Conservation (phyloP, 1,139 yeast species). For the Tardiomyces digboiensis region DNA sequence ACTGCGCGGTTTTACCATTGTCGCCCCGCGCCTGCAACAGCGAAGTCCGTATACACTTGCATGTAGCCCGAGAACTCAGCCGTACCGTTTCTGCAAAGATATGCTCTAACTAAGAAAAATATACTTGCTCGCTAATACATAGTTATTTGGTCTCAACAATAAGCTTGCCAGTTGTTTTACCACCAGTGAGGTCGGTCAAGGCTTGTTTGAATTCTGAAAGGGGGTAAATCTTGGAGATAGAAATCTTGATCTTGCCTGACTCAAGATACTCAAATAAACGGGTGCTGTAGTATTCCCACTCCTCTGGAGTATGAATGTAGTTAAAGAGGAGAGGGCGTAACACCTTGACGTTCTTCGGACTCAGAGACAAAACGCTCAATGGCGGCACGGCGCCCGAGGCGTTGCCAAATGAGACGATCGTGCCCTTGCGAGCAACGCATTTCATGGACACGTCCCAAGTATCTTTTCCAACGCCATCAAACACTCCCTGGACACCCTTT, state of each 20-base stretch:
- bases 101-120: too few species aligned
- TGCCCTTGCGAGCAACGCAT: conserved; percentile 61
- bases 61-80: too few species aligned
- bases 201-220: conserved; percentile 57
- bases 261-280: conserved; percentile 37
- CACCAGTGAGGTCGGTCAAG: conserved; percentile 55
- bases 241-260: conserved; percentile 41
- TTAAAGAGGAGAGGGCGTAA: conserved; percentile 57
- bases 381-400: conserved; percentile 84
- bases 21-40: too few species aligned
- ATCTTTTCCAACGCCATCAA: conserved; percentile 78
- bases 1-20: background rate
- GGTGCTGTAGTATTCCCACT: conserved; percentile 45
- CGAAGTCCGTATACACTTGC: too few species aligned
- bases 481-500: conserved; percentile 62
- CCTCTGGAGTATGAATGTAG: conserved; percentile 45
- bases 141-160: background rate
- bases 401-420: conserved; percentile 71
- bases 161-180: conserved; percentile 57
- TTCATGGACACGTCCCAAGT: conserved; percentile 58
- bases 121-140: too few species aligned
- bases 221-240: conserved; percentile 46
- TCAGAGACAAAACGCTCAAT: conserved; percentile 37
- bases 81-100: too few species aligned
- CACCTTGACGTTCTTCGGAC: conserved; percentile 53